Conservation (phyloP, 305 asterid genomes). For the Andrographis paniculata region DNA sequence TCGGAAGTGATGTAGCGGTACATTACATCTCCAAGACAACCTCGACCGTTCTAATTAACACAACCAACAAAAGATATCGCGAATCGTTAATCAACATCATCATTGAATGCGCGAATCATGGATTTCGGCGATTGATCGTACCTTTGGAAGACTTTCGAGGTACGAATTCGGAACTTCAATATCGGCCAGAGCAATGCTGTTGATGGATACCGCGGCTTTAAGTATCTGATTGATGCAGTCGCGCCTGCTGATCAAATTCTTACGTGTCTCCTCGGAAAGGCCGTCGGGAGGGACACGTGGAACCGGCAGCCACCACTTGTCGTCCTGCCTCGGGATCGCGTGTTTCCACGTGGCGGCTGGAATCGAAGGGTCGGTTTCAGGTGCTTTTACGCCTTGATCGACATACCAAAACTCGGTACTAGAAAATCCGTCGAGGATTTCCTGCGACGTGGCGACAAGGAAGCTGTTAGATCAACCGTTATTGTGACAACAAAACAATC, state of each 20-base stretch:
- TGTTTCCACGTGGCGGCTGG: conserved; percentile 35
- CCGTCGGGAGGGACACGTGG: conserved; percentile 88
- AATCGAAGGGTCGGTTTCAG: conserved; percentile 68
- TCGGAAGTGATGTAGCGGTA: conserved; percentile 81
- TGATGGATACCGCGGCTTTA: conserved; percentile 82
- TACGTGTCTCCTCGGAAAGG: conserved; percentile 52
- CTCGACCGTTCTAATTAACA: conserved; percentile 52
- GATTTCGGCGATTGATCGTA: conserved; percentile 9
- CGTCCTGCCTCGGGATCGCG: conserved; percentile 58
- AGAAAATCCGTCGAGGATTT: conserved; percentile 70
- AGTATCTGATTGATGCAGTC: conserved; percentile 83
- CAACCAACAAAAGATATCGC: not conserved
- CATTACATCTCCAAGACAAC: conserved; percentile 85
- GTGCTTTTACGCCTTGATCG: conserved; percentile 65
- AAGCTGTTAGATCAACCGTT: not conserved
- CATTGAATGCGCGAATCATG: no score
- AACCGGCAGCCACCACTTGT: conserved; percentile 98
- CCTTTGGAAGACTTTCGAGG: conserved; percentile 90
- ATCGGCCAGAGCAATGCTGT: conserved; percentile 60
- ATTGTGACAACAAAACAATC: not conserved
- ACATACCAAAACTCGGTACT: conserved; percentile 86
- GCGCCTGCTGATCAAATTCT: conserved; percentile 56
- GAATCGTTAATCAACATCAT: no score
- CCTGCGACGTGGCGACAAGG: conserved; percentile 32
- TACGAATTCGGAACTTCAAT: conserved; percentile 95